A percentile compares a stretch with the other conserved stretches of the same genome.
These are phyloP conservation scores for Aspergillus luchuensis DNA, from an alignment of 2,329 filamentous ascomycete species.

Conservation along the genomic window DNA sequence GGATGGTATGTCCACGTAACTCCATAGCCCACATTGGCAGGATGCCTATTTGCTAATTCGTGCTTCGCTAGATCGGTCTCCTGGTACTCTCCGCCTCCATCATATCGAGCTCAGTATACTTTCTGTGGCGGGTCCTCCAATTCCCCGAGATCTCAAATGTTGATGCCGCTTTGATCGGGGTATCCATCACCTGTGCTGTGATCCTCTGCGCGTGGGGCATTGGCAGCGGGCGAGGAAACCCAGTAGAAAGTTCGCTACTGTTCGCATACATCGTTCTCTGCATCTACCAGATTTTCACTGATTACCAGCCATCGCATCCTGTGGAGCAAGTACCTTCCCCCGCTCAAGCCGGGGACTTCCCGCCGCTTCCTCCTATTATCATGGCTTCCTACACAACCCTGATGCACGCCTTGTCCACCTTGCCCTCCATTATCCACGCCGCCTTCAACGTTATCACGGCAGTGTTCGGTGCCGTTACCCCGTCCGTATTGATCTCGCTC, in stretches of 20 bases:
- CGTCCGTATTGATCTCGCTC: constrained; percentile 92
- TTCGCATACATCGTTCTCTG: constrained; percentile 98
- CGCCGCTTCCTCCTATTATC: constrained; percentile 93
- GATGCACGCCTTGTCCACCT: constrained; percentile 75
- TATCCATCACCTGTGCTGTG: constrained; percentile 86
- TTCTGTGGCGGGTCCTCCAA: constrained; percentile 89
- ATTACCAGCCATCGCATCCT: constrained; percentile 82
- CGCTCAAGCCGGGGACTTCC: constrained; percentile 71
- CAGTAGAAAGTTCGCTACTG: constrained; percentile 89
- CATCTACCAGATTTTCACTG: constrained; percentile 98
- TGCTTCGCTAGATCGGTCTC: constrained; percentile 69
- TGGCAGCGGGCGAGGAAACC: constrained; percentile 88
- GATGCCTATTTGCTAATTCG: background rate
- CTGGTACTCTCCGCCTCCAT: constrained; percentile 85
- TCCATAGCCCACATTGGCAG: background rate
- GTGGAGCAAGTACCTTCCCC: constrained; percentile 56
- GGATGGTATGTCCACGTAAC: constrained; percentile 70
- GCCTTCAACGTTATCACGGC: constrained; percentile 84
- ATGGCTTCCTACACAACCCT: constrained; percentile 98
- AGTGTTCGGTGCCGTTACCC: constrained; percentile 92
- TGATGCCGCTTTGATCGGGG: constrained; percentile 88
- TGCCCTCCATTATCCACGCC: constrained; percentile 82
- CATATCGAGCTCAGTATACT: constrained; percentile 92
- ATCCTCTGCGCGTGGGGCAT: constrained; percentile 95
- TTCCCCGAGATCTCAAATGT: constrained; percentile 93